Evolutionary conservation across 495 filamentous ascomycete genomes (phyloP).

Genomic region (Friedmanniomyces simplex): DNA sequence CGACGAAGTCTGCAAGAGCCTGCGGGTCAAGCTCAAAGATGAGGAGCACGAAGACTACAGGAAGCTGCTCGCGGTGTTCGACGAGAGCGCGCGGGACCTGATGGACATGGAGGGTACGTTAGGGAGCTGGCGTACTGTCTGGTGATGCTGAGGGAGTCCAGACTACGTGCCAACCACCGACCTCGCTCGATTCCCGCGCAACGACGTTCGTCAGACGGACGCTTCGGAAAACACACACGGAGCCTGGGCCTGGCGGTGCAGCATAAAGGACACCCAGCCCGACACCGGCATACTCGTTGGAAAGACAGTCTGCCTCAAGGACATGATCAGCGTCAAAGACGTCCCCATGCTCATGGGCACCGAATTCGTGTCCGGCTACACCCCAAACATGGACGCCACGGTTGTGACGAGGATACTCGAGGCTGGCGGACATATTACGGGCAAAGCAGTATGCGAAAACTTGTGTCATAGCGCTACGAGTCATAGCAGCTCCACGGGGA

Average conservation of each 20-base stretch:
- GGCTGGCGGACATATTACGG: conserved; percentile 30
- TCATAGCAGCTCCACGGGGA: conserved; percentile 30
- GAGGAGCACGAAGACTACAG: conserved; percentile 27
- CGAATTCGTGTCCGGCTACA: conserved; percentile 21
- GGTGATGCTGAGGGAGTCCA: not conserved
- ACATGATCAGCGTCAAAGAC: conserved; percentile 25
- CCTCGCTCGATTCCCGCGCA: conserved; percentile 20
- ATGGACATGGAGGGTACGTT: conserved; percentile 19
- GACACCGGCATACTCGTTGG: conserved; percentile 14
- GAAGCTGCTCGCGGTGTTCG: conserved; percentile 27
- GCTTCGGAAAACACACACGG: conserved; percentile 20
- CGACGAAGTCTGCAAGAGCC: conserved; percentile 13
- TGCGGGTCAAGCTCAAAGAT: conserved; percentile 23
- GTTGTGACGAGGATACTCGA: conserved; percentile 39
- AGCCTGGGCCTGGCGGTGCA: conserved; percentile 28
- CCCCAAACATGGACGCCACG: conserved; percentile 31
- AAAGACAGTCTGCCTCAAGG: conserved; percentile 26
- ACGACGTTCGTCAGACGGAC: conserved; percentile 14
- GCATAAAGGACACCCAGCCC: conserved; percentile 18
- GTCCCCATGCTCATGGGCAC: conserved; percentile 28
- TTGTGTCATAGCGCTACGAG: conserved; percentile 31
- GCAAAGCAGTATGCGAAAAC: conserved; percentile 36
- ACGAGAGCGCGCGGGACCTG: conserved; percentile 25
- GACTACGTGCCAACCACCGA: conserved; percentile 24
- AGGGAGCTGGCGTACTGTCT: too few species aligned